Conservation (phyloP, 2,329 filamentous ascomycete species). For the Penicillium thymicola region DNA sequence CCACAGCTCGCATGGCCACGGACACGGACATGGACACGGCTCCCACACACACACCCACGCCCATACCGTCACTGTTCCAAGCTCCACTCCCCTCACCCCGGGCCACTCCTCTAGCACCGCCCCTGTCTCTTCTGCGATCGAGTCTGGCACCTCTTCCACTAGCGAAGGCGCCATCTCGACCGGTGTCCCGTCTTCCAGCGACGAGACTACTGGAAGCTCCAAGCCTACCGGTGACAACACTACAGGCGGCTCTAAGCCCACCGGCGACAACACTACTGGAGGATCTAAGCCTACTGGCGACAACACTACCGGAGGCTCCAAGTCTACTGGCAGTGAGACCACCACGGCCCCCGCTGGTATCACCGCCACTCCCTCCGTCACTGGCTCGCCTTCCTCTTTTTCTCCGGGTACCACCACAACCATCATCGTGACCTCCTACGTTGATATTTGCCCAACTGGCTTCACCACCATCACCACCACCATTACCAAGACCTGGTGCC, state of each 20-base stretch:
- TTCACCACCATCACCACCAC: slow-evolving; percentile 42
- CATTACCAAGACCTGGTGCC: slow-evolving; percentile 39
- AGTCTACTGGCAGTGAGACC: slow-evolving; percentile 8
- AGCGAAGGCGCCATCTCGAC: background rate
- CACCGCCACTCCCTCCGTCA: slow-evolving; percentile 12
- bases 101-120: background rate
- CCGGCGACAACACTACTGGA: background rate
- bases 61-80: background rate
- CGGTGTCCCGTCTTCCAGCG: background rate
- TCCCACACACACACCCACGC: background rate
- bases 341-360: slow-evolving; percentile 6
- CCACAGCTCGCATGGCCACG: slow-evolving; percentile 3
- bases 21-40: background rate
- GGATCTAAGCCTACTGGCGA: background rate
- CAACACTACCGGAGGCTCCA: background rate
- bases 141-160: slow-evolving; percentile 1
- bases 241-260: background rate
- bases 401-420: slow-evolving; percentile 33
- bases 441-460: slow-evolving; percentile 43
- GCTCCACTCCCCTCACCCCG: background rate
- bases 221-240: slow-evolving; percentile 1
- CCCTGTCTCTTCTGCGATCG: background rate
- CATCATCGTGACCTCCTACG: slow-evolving; percentile 41
- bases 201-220: background rate
- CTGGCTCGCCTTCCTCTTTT: slow-evolving; percentile 15